Conservation (phyloP, 306 rosid species). For the Sophora flavescens region DNA sequence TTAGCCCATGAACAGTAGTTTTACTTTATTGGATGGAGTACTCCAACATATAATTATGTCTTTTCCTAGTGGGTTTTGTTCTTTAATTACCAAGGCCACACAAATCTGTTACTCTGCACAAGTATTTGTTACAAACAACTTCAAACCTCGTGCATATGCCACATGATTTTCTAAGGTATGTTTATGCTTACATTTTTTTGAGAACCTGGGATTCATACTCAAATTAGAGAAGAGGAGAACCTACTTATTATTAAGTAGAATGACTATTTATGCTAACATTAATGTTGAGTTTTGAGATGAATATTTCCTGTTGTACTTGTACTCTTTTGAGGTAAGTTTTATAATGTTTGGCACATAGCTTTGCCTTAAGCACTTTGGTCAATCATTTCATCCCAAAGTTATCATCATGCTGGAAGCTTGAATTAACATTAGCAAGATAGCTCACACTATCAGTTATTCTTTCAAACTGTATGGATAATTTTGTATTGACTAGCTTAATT, state of each 20-base stretch:
- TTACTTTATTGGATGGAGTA: neutral
- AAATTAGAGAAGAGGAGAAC: no score
- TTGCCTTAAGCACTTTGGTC: neutral
- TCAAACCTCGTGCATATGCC: neutral
- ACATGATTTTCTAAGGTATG: neutral
- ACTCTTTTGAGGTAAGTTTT: neutral
- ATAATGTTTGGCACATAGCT: neutral
- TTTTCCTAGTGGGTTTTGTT: neutral
- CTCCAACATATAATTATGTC: neutral
- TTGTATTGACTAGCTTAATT: slow-evolving; percentile 42
- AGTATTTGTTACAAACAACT: no score
- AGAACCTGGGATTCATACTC: no score
- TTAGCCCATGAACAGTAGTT: neutral
- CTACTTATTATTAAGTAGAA: no score
- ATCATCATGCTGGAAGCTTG: slow-evolving; percentile 11
- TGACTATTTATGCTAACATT: slow-evolving; percentile 7
- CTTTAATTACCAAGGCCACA: neutral
- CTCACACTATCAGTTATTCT: neutral
- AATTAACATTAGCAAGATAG: neutral
- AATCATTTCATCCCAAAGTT: neutral
- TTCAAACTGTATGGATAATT: neutral
- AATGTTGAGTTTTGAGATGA: slow-evolving; percentile 23
- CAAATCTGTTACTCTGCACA: neutral
- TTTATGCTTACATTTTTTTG: no score
- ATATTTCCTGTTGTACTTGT: neutral